phyloP scores from a whole-genome alignment of 768 basidiomycete genomes.

The Russula brevipes region DNA sequence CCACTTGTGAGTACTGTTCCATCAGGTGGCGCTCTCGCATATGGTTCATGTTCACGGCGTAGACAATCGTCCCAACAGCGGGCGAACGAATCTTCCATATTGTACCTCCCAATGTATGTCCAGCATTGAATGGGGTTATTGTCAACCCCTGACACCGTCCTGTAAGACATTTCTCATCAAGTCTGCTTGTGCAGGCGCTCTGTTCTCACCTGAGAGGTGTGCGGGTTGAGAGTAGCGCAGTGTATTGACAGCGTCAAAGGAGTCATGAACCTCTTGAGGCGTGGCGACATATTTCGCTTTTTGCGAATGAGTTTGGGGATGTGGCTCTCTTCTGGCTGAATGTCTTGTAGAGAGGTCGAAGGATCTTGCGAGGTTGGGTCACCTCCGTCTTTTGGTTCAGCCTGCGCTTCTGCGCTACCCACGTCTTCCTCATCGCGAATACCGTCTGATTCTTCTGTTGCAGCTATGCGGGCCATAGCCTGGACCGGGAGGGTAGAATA shows the following conservation, averaged over 20 bases:
- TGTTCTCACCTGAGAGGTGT: slow-evolving; percentile 72
- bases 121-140: slow-evolving; percentile 92
- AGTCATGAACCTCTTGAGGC: slow-evolving; percentile 80
- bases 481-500: slow-evolving; percentile 95
- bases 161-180: slow-evolving; percentile 12
- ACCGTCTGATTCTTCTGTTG: slow-evolving; percentile 81
- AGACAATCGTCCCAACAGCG: slow-evolving; percentile 90
- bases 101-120: slow-evolving; percentile 92
- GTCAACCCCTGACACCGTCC: slow-evolving; percentile 91
- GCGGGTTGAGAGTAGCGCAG: slow-evolving; percentile 94
- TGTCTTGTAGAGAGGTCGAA: slow-evolving; percentile 30
- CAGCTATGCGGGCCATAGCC: slow-evolving; percentile 90
- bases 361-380: slow-evolving; percentile 28
- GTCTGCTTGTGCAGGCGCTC: neutral
- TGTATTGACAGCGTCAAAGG: slow-evolving; percentile 88
- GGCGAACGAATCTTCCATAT: slow-evolving; percentile 99
- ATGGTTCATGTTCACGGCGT: slow-evolving; percentile 94
- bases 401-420: slow-evolving; percentile 21
- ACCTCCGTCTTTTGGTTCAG: neutral
- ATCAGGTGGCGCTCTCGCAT: slow-evolving; percentile 90
- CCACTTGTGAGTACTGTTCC: slow-evolving; percentile 82
- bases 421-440: slow-evolving; percentile 72
- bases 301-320: slow-evolving; percentile 6
- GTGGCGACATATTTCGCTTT: slow-evolving; percentile 69
- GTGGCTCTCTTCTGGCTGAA: slow-evolving; percentile 29